Evolutionary conservation across 352 stramenopile genomes (phyloP).

Genomic region (Phytophthora hibernalis): DNA sequence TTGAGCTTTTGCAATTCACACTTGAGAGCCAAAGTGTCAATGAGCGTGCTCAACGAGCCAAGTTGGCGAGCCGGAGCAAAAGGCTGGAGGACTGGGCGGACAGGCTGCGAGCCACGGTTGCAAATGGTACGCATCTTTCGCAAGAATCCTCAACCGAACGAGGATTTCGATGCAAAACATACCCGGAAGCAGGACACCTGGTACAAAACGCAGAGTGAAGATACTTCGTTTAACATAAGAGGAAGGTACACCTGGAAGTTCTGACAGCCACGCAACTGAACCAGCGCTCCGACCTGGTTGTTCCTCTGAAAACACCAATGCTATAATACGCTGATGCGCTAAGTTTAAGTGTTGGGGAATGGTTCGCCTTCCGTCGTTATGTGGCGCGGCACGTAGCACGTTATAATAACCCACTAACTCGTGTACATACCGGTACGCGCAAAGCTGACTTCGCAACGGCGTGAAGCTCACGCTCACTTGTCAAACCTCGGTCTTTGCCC

Average conservation of each 20-base stretch:
- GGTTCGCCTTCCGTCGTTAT: neutral
- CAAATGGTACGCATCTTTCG: constrained; percentile 6
- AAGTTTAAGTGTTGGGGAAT: neutral
- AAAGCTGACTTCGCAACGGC: neutral
- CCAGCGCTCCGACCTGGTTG: neutral
- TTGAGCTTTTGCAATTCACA: no score
- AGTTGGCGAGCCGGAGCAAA: constrained; percentile 1
- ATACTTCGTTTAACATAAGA: neutral
- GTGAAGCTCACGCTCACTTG: neutral
- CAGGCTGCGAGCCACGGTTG: constrained; percentile 1
- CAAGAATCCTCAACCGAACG: constrained; percentile 2
- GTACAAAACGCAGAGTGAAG: neutral
- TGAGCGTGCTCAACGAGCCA: constrained; percentile 17
- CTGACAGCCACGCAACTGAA: neutral
- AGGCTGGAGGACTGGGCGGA: neutral
- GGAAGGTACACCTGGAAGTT: neutral
- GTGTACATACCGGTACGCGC: no score
- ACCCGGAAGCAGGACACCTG: neutral
- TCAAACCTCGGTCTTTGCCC: neutral
- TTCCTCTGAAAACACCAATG: neutral
- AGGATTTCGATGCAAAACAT: neutral
- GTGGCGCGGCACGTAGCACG: neutral
- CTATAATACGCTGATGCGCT: neutral
- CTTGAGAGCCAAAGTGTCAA: no score
- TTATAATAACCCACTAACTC: neutral